Percentiles rank a stretch among this genome's conserved stretches.
Conservation (phyloP, 2,329 filamentous ascomycete species). For the Cytospora paraplurivora region DNA sequence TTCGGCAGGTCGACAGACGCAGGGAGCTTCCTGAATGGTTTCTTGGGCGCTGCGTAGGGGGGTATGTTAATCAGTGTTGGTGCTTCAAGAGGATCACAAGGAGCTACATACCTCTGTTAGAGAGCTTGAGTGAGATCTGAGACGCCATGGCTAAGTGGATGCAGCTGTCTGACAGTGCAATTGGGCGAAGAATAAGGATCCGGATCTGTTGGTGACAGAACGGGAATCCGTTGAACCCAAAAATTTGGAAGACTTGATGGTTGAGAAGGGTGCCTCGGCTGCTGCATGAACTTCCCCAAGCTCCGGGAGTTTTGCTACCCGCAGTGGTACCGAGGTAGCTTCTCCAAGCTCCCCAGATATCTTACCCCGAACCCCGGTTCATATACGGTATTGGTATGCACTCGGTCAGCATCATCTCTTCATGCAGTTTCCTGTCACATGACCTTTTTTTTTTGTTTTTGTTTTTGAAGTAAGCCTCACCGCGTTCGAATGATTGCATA, state of each 20-base stretch:
- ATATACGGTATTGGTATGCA: too few relatives aligned
- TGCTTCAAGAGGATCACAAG: not conserved
- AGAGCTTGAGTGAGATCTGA: conserved; percentile 24
- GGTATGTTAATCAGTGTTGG: not conserved
- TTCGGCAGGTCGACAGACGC: conserved; percentile 50
- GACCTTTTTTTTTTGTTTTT: too few relatives aligned
- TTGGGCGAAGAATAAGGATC: not conserved
- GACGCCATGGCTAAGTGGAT: conserved; percentile 22
- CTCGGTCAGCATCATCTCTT: too few relatives aligned
- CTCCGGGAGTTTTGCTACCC: too few relatives aligned
- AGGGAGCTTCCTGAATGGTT: conserved; percentile 58
- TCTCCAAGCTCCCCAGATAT: too few relatives aligned
- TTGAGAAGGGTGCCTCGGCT: conserved; percentile 11
- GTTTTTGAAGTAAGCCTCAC: too few relatives aligned
- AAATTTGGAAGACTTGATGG: too few relatives aligned
- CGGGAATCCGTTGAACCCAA: conserved; percentile 14
- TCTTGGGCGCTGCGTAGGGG: conserved; percentile 43
- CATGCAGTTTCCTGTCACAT: too few relatives aligned
- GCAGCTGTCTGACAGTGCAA: conserved; percentile 6
- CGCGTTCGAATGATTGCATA: too few relatives aligned
- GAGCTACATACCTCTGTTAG: conserved; percentile 16
- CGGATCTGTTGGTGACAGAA: not conserved
- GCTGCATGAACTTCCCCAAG: too few relatives aligned
- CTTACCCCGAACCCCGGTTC: too few relatives aligned
- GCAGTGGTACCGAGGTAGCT: too few relatives aligned